Evolutionary conservation across 2,329 filamentous ascomycete species (phyloP), one percentile per base, ranked within the genome.

Genomic region (Botrytis elliptica): DNA sequence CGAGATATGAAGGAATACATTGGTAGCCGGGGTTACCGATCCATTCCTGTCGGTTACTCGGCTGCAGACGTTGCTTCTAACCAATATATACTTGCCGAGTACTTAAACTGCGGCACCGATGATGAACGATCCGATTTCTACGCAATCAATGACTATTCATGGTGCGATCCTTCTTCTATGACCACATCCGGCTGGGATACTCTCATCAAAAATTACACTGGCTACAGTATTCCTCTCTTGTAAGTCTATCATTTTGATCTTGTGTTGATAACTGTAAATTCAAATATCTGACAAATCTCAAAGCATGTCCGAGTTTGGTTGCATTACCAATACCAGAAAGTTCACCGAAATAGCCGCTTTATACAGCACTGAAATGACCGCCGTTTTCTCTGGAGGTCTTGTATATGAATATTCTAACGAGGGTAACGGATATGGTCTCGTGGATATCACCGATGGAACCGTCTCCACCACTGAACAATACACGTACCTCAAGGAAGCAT

Each of bases 371-470:
- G 82, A 97, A 75, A 98, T 98, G 95, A 94, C 92, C 5, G 78
- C 83, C 29, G 94, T 97, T 79, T 98, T 97, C 88, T 98, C 95
- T 60, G 95, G 96, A 79, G 96, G 95, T 82, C 89, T 99, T 52
- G 92, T 98, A 83, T 99, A 98, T 85, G 95, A 99, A 84, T 99
- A 97, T 86, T 91, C 92, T 18, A 85, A 92, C 80, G 94, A 96
- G 84, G 86, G 87, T 75, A 93, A 91, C 84, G 87, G 91, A 66
- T 98, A 90, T 83, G 95, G 95, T 76, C 76, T 81, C 38, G 79
- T 81, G 40, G 75, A 75, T 33, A 78, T 80, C 75, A 52, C 77
- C 14, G 83, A 82, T 74, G 73, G 73, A 55, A 82, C 79, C 64
- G 83, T 85, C 44, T 82, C 82, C 36, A 83, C 84, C 64, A 81